Conservation (phyloP, 768 basidiomycete genomes). For the Boletus rufocinnamomeus region DNA sequence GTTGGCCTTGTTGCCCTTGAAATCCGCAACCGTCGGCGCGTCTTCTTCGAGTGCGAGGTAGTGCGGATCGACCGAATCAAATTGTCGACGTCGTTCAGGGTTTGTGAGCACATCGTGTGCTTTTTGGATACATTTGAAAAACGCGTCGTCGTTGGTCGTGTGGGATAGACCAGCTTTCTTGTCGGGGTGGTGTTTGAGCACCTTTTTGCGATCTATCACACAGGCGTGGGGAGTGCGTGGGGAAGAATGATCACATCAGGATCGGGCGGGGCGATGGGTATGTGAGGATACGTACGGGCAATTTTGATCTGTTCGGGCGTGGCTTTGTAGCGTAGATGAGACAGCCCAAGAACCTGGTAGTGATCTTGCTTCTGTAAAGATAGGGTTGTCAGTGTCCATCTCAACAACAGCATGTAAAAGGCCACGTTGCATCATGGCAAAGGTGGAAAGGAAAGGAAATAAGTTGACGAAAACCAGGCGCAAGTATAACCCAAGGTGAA, state of each 20-base stretch:
- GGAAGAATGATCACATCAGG: slow-evolving; percentile 1
- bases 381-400: slow-evolving; percentile 12
- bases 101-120: slow-evolving; percentile 93
- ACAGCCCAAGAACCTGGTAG: slow-evolving; percentile 94
- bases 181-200: slow-evolving; percentile 98
- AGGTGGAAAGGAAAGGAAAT: not conserved
- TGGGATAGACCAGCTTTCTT: slow-evolving; percentile 82
- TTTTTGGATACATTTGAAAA: slow-evolving; percentile 99
- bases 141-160: slow-evolving; percentile 93
- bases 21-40: slow-evolving; percentile 62
- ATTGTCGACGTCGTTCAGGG: slow-evolving; percentile 86
- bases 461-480: not conserved
- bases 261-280: slow-evolving; percentile 17
- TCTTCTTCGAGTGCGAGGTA: slow-evolving; percentile 77
- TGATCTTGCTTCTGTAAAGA: slow-evolving; percentile 89
- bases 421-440: not conserved
- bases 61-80: slow-evolving; percentile 91
- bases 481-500: not conserved
- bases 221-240: not conserved
- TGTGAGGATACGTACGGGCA: slow-evolving; percentile 68
- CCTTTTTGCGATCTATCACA: slow-evolving; percentile 90
- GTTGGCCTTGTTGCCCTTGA: slow-evolving; percentile 49
- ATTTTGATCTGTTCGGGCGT: slow-evolving; percentile 92
- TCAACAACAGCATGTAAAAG: not conserved
- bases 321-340: slow-evolving; percentile 84